Evolutionary conservation across 1,284 basidiomycete species (phyloP).

Genomic region (Agroathelia rolfsii): DNA sequence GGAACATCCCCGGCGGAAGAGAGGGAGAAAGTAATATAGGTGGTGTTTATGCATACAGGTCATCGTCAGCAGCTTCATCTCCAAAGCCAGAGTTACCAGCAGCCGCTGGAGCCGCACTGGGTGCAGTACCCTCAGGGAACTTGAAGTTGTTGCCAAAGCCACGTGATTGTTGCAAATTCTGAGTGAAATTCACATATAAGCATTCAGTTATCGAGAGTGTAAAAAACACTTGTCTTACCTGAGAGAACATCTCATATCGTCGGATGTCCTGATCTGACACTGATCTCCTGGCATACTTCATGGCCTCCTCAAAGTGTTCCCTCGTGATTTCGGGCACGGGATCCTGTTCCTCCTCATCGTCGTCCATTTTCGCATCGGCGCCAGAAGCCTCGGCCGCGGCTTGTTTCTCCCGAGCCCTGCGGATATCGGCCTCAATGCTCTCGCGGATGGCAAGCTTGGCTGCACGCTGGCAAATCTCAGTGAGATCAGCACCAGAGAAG

Average conservation of each 20-base stretch:
- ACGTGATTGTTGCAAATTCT: constrained; percentile 84
- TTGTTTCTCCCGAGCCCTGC: constrained; percentile 69
- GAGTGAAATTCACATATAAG: constrained; percentile 11
- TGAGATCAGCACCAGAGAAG: constrained; percentile 98
- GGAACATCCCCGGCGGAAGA: no score
- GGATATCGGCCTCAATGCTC: constrained; percentile 90
- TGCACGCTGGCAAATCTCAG: constrained; percentile 96
- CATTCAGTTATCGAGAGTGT: constrained; percentile 1
- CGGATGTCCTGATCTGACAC: constrained; percentile 94
- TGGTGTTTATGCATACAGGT: constrained; percentile 77
- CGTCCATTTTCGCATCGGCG: constrained; percentile 66
- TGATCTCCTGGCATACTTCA: constrained; percentile 87
- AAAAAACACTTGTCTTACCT: constrained; percentile 41
- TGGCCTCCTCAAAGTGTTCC: constrained; percentile 96
- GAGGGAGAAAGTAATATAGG: no score
- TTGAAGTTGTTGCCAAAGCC: constrained; percentile 87
- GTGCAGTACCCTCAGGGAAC: constrained; percentile 79
- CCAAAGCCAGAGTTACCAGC: constrained; percentile 71
- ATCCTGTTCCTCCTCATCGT: constrained; percentile 79
- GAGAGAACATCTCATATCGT: constrained; percentile 86
- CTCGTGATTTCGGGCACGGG: constrained; percentile 94
- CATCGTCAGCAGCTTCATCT: constrained; percentile 77
- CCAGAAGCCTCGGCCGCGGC: constrained; percentile 69
- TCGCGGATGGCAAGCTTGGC: constrained; percentile 95
- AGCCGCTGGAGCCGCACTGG: constrained; percentile 34